Conservation (phyloP, 352 stramenopile species). For the Globisporangium viniferum region DNA sequence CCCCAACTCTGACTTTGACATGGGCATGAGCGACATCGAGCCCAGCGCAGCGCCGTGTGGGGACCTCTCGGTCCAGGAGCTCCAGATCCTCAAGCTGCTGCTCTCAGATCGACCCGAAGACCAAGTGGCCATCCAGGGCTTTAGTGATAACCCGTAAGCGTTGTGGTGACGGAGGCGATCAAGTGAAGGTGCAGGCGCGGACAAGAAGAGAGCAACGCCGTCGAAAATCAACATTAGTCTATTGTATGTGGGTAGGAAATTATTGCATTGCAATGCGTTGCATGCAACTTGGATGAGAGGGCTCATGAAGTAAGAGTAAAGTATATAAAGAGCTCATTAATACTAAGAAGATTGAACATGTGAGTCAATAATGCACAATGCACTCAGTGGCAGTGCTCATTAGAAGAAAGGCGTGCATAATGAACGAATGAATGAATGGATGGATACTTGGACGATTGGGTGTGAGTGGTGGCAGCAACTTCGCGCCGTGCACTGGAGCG, state of each 20-base stretch:
- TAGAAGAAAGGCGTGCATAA: neutral
- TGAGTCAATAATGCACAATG: neutral
- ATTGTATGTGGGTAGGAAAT: neutral
- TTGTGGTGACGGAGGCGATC: neutral
- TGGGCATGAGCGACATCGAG: slow-evolving; percentile 9
- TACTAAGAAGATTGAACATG: neutral
- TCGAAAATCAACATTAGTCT: neutral
- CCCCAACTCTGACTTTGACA: neutral
- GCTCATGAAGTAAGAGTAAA: neutral
- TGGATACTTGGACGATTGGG: neutral
- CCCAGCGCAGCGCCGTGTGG: slow-evolving; percentile 15
- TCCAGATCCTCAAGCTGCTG: slow-evolving; percentile 15
- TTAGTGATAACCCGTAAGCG: neutral
- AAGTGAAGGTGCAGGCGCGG: neutral
- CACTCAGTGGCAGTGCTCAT: neutral
- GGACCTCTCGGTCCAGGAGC: slow-evolving; percentile 9
- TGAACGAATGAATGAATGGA: neutral
- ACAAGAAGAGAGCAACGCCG: neutral
- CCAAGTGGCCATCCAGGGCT: neutral
- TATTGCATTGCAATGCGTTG: neutral
- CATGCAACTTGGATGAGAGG: neutral
- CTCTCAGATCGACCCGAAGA: slow-evolving; percentile 14
- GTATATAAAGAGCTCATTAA: neutral
- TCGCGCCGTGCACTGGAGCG: neutral
- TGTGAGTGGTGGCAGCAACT: neutral